A percentile compares a stretch with the other conserved stretches of the same genome.
phyloP scores from a whole-genome alignment of 2,329 filamentous ascomycete species.

The Rhinocladiella similis region DNA sequence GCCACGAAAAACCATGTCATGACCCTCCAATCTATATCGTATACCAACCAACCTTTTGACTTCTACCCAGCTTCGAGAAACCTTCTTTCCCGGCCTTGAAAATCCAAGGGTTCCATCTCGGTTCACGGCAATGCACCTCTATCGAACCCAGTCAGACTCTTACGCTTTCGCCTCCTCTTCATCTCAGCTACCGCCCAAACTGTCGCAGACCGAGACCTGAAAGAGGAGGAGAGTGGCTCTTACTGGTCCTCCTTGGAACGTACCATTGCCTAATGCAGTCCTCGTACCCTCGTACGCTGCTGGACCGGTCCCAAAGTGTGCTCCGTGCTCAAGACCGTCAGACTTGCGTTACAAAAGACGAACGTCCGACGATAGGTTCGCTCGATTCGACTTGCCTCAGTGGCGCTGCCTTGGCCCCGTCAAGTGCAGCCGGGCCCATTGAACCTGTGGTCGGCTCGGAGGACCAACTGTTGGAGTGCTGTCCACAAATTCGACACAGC shows the following conservation, averaged over 20 bases:
- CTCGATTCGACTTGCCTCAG: slow-evolving; percentile 7
- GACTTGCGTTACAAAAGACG: neutral
- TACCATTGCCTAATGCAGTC: neutral
- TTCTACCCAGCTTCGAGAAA: slow-evolving; percentile 15
- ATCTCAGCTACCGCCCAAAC: neutral
- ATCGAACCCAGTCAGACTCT: neutral
- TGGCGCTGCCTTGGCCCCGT: slow-evolving; percentile 4
- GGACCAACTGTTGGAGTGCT: neutral
- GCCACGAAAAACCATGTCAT: no score
- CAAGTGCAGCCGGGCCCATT: neutral
- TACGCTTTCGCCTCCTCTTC: neutral
- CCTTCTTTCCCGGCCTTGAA: slow-evolving; percentile 7
- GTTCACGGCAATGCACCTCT: slow-evolving; percentile 16
- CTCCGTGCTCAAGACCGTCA: slow-evolving; percentile 1
- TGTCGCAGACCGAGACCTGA: neutral
- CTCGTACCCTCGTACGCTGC: neutral
- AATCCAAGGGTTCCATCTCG: slow-evolving; percentile 9
- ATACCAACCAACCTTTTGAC: no score
- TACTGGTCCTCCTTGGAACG: neutral
- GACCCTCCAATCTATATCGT: no score
- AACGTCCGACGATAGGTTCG: neutral
- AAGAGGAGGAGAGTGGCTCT: neutral
- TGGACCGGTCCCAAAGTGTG: neutral
- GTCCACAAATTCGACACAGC: neutral
- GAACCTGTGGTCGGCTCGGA: slow-evolving; percentile 1